These are phyloP conservation scores for Lactarius hengduanensis DNA, from an alignment of 768 basidiomycete species.

Conservation along the genomic window DNA sequence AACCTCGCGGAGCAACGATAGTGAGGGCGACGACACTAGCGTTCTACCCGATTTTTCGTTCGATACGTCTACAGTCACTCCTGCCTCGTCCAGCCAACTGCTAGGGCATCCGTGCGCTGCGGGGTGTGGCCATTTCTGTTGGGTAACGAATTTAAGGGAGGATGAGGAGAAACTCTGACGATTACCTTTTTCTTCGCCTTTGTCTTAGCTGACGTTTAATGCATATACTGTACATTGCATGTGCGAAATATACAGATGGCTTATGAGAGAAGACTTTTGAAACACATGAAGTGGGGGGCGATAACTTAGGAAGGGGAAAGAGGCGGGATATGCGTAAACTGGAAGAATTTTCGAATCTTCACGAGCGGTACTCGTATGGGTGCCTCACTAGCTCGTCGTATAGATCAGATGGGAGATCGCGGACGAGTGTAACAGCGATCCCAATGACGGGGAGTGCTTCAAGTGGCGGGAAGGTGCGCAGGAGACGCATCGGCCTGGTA, in stretches of 20 bases:
- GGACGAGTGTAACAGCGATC: slow-evolving; percentile 90
- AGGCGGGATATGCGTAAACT: neutral
- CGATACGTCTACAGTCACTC: slow-evolving; percentile 7
- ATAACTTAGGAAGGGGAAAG: slow-evolving; percentile 5
- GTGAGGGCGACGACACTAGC: slow-evolving; percentile 21
- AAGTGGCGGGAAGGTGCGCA: slow-evolving; percentile 91
- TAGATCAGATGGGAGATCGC: slow-evolving; percentile 82
- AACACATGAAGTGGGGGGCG: slow-evolving; percentile 4
- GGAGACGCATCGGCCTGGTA: slow-evolving; percentile 85
- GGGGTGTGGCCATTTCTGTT: slow-evolving; percentile 82
- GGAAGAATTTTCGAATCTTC: neutral
- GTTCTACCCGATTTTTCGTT: slow-evolving; percentile 23
- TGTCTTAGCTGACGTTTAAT: neutral
- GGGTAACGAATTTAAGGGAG: slow-evolving; percentile 46
- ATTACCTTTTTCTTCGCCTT: neutral
- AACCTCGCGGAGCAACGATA: slow-evolving; percentile 29
- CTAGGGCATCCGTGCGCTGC: slow-evolving; percentile 69
- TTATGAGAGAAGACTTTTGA: neutral
- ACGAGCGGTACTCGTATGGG: slow-evolving; percentile 56
- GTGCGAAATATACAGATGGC: slow-evolving; percentile 12
- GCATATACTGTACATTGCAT: slow-evolving; percentile 11
- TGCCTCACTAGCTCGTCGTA: slow-evolving; percentile 90
- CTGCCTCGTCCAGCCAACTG: slow-evolving; percentile 29
- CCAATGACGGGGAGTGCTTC: slow-evolving; percentile 86
- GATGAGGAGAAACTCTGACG: slow-evolving; percentile 19